Conservation (phyloP, 1,139 yeast species). For the Lodderomyces metapsilosis region DNA sequence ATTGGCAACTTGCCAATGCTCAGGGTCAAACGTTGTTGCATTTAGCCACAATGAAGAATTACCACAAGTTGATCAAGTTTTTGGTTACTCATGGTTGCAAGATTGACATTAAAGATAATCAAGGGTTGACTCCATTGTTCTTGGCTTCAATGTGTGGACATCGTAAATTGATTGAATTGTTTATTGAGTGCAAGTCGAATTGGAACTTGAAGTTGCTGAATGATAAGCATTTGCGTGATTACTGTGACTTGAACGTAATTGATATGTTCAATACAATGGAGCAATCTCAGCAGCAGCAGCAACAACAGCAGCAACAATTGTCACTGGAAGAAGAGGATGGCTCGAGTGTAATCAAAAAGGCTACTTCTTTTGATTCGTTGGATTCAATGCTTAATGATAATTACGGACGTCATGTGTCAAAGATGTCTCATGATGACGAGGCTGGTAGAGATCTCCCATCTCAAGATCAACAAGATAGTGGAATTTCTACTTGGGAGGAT, state of each 20-base stretch:
- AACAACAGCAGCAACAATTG: conserved; percentile 8
- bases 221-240: conserved; percentile 53
- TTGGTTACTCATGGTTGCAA: conserved; percentile 79
- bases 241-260: conserved; percentile 65
- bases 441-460: conserved; percentile 8
- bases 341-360: conserved; percentile 21
- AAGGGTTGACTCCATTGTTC: conserved; percentile 85
- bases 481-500: conserved; percentile 2
- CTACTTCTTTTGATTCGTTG: conserved; percentile 38
- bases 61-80: conserved; percentile 56
- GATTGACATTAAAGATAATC: conserved; percentile 69
- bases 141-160: conserved; percentile 79
- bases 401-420: conserved; percentile 43
- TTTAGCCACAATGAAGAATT: conserved; percentile 75
- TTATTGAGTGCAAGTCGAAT: conserved; percentile 65
- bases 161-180: conserved; percentile 55
- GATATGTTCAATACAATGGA: conserved; percentile 45
- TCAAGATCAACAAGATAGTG: not conserved
- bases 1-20: conserved; percentile 75
- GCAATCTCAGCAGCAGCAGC: not conserved
- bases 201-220: conserved; percentile 54
- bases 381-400: conserved; percentile 40
- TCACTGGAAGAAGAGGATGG: conserved; percentile 8
- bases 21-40: conserved; percentile 90
- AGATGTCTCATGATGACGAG: conserved; percentile 31